Percentiles rank a stretch among this genome's conserved stretches.
Evolutionary conservation across 305 asterid genomes (phyloP).

Genomic region (Rubia tinctorum): DNA sequence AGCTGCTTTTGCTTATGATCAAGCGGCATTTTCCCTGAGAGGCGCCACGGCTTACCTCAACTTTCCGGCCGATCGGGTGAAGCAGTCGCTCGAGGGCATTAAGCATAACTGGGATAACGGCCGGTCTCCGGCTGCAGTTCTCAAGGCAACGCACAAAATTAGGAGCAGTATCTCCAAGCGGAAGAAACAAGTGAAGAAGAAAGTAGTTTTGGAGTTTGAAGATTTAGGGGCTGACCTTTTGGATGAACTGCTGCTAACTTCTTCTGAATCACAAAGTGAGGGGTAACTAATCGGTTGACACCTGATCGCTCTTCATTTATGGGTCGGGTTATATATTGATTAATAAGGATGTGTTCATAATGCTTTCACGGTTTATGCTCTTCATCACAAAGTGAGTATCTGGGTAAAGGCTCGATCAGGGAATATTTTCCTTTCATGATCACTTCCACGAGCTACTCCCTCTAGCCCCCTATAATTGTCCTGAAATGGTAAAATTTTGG

Average conservation of each 20-base stretch:
- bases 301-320: neutral
- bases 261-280: neutral
- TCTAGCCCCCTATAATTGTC: too few relatives aligned
- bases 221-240: slow-evolving; percentile 44
- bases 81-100: slow-evolving; percentile 15
- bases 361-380: neutral
- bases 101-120: slow-evolving; percentile 21
- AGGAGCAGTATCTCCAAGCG: neutral
- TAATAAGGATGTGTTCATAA: neutral
- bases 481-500: too few relatives aligned
- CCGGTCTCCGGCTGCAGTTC: slow-evolving; percentile 26
- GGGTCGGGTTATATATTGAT: neutral
- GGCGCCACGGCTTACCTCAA: slow-evolving; percentile 21
- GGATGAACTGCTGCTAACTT: slow-evolving; percentile 26
- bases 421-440: too few relatives aligned
- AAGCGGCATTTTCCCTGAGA: slow-evolving; percentile 38
- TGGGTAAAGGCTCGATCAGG: neutral
- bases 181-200: slow-evolving; percentile 6
- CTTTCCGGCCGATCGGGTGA: slow-evolving; percentile 21
- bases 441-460: too few relatives aligned
- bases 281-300: too few relatives aligned
- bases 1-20: slow-evolving; percentile 44
- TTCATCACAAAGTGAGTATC: neutral
- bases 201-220: slow-evolving; percentile 27
- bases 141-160: slow-evolving; percentile 32